phyloP scores from a whole-genome alignment of 139 green algal genomes.

The Spirogloea muscicola region DNA sequence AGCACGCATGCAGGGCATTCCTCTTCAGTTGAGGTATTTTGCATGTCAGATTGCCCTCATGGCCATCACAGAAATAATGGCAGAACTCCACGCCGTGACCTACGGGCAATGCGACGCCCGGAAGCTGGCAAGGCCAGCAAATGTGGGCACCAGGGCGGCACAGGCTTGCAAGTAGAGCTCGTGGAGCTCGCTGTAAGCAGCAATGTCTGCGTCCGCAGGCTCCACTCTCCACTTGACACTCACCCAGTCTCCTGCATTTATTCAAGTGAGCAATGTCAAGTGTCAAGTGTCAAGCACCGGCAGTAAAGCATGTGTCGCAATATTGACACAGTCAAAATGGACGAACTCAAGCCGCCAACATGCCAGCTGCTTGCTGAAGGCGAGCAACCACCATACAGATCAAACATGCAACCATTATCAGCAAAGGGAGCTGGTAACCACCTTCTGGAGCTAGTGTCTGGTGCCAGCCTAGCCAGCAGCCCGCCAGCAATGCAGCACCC shows the following conservation, averaged over 20 bases:
- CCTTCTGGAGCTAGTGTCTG: background rate
- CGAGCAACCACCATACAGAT: background rate
- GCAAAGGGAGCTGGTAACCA: slow-evolving; percentile 1
- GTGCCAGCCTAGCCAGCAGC: slow-evolving; percentile 27
- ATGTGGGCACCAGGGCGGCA: too few species aligned
- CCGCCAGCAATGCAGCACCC: slow-evolving; percentile 17
- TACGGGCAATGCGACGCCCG: too few species aligned
- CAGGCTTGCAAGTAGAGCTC: too few species aligned
- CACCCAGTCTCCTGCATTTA: slow-evolving; percentile 13
- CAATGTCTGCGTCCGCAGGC: background rate
- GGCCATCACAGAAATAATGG: too few species aligned
- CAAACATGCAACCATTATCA: background rate
- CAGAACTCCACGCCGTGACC: too few species aligned
- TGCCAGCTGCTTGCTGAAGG: background rate
- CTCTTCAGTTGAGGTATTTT: too few species aligned
- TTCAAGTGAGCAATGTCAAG: background rate
- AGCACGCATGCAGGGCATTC: too few species aligned
- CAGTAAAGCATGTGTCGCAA: background rate
- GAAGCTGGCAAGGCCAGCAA: too few species aligned
- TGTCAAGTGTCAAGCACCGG: background rate
- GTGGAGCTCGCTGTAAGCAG: slow-evolving; percentile 7
- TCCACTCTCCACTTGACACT: background rate
- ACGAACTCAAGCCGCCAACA: background rate
- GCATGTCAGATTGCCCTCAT: too few species aligned
- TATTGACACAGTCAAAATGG: background rate